Evolutionary conservation across 345 rosid species (phyloP).

Genomic region (Pelargonium nanum): DNA sequence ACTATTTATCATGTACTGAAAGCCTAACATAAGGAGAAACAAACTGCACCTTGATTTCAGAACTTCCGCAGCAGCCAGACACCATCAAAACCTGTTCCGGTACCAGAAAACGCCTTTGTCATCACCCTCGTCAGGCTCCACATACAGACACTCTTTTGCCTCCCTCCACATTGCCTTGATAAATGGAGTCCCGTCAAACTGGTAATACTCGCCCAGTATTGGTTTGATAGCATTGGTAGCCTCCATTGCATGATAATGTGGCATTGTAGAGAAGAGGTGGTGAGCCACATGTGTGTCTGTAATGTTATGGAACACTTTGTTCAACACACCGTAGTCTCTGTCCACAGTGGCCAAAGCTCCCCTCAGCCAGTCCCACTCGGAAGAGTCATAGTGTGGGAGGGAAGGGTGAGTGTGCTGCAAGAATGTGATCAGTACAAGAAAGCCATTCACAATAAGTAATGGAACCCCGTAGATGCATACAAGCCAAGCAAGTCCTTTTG

Average conservation of each 20-base stretch:
- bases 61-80: background rate
- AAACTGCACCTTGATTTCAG: background rate
- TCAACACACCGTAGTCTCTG: constrained; percentile 47
- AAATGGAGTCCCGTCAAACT: constrained; percentile 34
- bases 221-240: constrained; percentile 54
- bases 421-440: constrained; percentile 45
- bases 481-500: constrained; percentile 44
- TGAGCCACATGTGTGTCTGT: constrained; percentile 56
- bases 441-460: constrained; percentile 34
- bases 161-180: constrained; percentile 51
- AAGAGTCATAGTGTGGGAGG: constrained; percentile 48
- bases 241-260: constrained; percentile 56
- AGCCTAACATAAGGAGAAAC: no score
- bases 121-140: constrained; percentile 34
- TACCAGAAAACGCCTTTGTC: constrained; percentile 51
- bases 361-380: constrained; percentile 60
- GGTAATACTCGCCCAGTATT: constrained; percentile 43
- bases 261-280: constrained; percentile 58
- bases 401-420: constrained; percentile 60
- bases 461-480: constrained; percentile 39
- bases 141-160: constrained; percentile 48
- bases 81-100: constrained; percentile 30
- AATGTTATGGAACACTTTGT: constrained; percentile 49
- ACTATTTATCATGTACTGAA: no score
- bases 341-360: constrained; percentile 56